Conservation (phyloP, 257 asterid species). For the Lycium barbarum region DNA sequence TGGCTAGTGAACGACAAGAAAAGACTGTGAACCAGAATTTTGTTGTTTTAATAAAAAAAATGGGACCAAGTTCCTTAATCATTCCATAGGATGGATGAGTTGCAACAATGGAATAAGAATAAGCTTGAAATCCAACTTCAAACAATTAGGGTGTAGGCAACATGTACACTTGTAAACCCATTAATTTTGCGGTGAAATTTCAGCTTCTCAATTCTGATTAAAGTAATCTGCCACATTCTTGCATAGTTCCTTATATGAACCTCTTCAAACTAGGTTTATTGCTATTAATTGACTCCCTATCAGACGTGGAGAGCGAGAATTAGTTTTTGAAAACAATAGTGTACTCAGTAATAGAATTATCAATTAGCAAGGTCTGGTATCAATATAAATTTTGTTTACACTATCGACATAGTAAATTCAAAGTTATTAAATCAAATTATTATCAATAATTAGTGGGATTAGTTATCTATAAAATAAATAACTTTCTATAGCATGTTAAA, state of each 20-base stretch:
- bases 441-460: too few species aligned
- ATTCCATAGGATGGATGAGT: neutral
- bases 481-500: too few species aligned
- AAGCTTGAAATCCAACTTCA: neutral
- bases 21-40: neutral
- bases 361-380: too few species aligned
- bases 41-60: neutral
- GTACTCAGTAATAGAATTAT: too few species aligned
- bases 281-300: too few species aligned
- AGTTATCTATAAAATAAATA: too few species aligned
- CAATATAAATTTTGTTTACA: too few species aligned
- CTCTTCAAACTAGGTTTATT: too few species aligned
- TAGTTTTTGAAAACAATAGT: too few species aligned
- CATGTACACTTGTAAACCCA: neutral
- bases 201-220: neutral
- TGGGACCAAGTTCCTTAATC: neutral
- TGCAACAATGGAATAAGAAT: neutral
- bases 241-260: neutral
- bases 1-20: neutral
- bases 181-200: neutral
- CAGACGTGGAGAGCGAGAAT: too few species aligned
- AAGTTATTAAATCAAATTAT: too few species aligned
- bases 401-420: too few species aligned
- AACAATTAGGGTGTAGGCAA: neutral
- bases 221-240: neutral